Evolutionary conservation across 2,329 filamentous ascomycete species (phyloP).

Genomic region (Cladosporium sp.): DNA sequence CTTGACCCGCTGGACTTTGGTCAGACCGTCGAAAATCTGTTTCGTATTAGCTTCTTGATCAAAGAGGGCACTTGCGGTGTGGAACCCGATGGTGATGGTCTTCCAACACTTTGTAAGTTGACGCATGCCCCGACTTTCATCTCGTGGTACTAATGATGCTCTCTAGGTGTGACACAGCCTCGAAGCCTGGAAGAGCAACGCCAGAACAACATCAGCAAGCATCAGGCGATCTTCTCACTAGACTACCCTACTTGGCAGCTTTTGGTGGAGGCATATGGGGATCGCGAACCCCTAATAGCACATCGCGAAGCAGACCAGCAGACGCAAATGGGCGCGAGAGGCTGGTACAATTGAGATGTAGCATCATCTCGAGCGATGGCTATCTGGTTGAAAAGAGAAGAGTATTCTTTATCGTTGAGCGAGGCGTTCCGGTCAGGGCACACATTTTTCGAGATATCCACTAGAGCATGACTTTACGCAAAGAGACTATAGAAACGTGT

Average conservation of each 20-base stretch:
- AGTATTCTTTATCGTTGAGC: not conserved
- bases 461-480: conserved; percentile 7
- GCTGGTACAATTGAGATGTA: conserved; percentile 59
- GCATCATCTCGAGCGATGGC: not conserved
- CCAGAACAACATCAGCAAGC: conserved; percentile 53
- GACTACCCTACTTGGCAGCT: conserved; percentile 81
- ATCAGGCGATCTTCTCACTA: conserved; percentile 84
- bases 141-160: conserved; percentile 11
- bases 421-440: not conserved
- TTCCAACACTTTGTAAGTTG: conserved; percentile 75
- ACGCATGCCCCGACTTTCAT: too few relatives aligned
- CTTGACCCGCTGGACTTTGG: conserved; percentile 88
- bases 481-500: not conserved
- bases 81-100: conserved; percentile 64
- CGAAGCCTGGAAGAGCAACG: conserved; percentile 51
- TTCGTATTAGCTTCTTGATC: conserved; percentile 92
- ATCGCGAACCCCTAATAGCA: conserved; percentile 78
- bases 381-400: not conserved
- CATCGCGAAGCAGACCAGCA: conserved; percentile 62
- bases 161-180: conserved; percentile 41
- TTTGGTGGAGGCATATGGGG: conserved; percentile 70
- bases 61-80: conserved; percentile 76
- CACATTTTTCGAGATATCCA: conserved; percentile 9
- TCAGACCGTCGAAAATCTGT: conserved; percentile 94
- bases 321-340: conserved; percentile 51